Conservation (phyloP, 129 eudicot species). For the Tagetes patula region DNA sequence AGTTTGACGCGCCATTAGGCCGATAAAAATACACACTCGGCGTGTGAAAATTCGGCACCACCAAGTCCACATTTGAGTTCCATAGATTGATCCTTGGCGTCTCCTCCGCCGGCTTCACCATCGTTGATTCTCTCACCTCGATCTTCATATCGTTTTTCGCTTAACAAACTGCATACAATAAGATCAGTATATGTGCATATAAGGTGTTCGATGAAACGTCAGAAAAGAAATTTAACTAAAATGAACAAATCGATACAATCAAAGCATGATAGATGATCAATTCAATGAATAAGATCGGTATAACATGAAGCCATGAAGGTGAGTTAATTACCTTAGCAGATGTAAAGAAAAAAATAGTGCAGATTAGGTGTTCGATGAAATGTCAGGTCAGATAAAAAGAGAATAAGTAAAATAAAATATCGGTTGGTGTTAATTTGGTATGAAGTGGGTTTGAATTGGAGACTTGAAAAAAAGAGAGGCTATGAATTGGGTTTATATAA, state of each 20-base stretch:
- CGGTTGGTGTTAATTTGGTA: conserved; percentile 36
- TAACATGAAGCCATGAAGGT: no score
- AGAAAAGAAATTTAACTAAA: no score
- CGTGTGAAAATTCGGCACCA: conserved; percentile 64
- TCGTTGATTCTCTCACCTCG: conserved; percentile 50
- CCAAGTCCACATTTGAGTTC: conserved; percentile 69
- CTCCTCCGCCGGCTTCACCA: conserved; percentile 66
- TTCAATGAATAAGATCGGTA: no score
- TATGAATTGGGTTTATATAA: conserved; percentile 20
- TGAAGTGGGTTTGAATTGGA: conserved; percentile 26
- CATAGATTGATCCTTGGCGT: conserved; percentile 54
- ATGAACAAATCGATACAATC: neutral
- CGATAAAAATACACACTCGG: conserved; percentile 71
- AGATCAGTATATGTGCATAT: no score
- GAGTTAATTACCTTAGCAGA: conserved; percentile 20
- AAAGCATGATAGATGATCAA: no score
- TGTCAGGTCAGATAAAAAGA: neutral
- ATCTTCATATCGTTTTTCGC: conserved; percentile 44
- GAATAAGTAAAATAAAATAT: neutral
- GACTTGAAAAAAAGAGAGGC: neutral
- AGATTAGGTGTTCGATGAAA: conserved; percentile 26
- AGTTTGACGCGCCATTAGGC: conserved; percentile 53
- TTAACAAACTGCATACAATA: conserved; percentile 3
- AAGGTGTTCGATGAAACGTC: no score
- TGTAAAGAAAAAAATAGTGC: neutral